phyloP scores from a whole-genome alignment of 139 green algal species.

The Chlorella sp. region DNA sequence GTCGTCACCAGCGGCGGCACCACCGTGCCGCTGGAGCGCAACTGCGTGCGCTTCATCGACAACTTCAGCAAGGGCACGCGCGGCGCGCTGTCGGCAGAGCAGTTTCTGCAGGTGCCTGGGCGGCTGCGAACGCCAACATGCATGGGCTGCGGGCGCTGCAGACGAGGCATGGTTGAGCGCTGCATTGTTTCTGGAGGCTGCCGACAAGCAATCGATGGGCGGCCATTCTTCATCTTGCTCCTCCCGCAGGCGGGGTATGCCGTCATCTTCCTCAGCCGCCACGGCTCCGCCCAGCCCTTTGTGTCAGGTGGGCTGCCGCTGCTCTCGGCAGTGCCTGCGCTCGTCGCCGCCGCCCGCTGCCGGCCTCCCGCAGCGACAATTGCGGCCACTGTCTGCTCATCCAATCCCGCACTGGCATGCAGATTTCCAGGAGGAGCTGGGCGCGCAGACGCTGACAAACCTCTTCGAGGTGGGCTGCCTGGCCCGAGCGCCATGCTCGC shows the following conservation, averaged over 20 bases:
- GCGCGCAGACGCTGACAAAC: slow-evolving; percentile 42
- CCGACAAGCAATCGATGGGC: background rate
- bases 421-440: slow-evolving; percentile 55
- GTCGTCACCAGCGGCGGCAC: slow-evolving; percentile 95
- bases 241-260: slow-evolving; percentile 87
- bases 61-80: slow-evolving; percentile 95
- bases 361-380: background rate
- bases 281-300: slow-evolving; percentile 88
- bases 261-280: slow-evolving; percentile 92
- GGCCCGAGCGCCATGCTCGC: too few species aligned
- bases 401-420: background rate
- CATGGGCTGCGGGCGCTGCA: too few species aligned
- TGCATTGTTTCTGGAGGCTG: too few species aligned
- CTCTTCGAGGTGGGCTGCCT: slow-evolving; percentile 38
- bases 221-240: background rate
- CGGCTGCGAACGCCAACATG: background rate
- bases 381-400: background rate
- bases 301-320: slow-evolving; percentile 30
- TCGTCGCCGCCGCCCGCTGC: background rate
- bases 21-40: slow-evolving; percentile 93
- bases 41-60: slow-evolving; percentile 97
- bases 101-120: slow-evolving; percentile 72
- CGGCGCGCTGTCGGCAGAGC: slow-evolving; percentile 87
- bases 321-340: background rate
- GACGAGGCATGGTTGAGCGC: too few species aligned